Percentiles rank a stretch among this genome's conserved stretches.
phyloP scores from a whole-genome alignment of 1,284 basidiomycete species.

The Ganoderma sinense region DNA sequence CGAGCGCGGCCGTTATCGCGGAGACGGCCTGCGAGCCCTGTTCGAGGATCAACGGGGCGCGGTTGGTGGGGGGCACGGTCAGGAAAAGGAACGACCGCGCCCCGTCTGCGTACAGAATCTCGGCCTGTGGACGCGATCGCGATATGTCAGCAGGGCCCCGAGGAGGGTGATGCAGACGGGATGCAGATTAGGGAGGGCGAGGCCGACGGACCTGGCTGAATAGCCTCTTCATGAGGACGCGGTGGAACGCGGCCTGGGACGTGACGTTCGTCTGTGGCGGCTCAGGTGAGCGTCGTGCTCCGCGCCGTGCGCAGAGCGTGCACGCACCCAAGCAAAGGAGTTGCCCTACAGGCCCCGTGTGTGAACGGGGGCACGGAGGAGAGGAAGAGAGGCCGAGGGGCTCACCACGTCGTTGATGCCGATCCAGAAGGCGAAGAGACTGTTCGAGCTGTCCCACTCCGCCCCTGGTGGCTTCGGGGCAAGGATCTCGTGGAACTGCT shows the following conservation, averaged over 20 bases:
- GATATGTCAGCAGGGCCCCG: background rate
- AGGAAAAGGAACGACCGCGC: slow-evolving; percentile 72
- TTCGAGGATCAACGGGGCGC: slow-evolving; percentile 60
- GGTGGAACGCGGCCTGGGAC: slow-evolving; percentile 55
- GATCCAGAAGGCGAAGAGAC: slow-evolving; percentile 70
- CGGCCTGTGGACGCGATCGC: slow-evolving; percentile 49
- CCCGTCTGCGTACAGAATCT: slow-evolving; percentile 59
- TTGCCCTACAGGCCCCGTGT: slow-evolving; percentile 48
- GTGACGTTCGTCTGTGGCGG: slow-evolving; percentile 59
- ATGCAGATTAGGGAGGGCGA: no score
- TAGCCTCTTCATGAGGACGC: slow-evolving; percentile 59
- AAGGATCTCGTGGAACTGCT: slow-evolving; percentile 60
- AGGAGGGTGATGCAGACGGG: background rate
- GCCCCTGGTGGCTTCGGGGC: slow-evolving; percentile 59
- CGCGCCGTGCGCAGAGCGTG: slow-evolving; percentile 1
- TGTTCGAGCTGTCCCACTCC: slow-evolving; percentile 60
- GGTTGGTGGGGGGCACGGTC: slow-evolving; percentile 70
- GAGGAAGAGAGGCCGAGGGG: slow-evolving; percentile 10
- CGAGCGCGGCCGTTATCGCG: slow-evolving; percentile 49
- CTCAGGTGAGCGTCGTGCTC: slow-evolving; percentile 18
- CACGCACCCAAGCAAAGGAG: slow-evolving; percentile 57
- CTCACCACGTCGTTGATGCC: slow-evolving; percentile 70
- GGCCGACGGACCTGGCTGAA: slow-evolving; percentile 55
- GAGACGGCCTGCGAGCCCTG: slow-evolving; percentile 51
- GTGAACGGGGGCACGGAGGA: slow-evolving; percentile 12